Percentiles rank a stretch among this genome's conserved stretches.
These are phyloP conservation scores for Nepenthes mirabilis DNA, from an alignment of 148 eudicot genomes.

Conservation along the genomic window DNA sequence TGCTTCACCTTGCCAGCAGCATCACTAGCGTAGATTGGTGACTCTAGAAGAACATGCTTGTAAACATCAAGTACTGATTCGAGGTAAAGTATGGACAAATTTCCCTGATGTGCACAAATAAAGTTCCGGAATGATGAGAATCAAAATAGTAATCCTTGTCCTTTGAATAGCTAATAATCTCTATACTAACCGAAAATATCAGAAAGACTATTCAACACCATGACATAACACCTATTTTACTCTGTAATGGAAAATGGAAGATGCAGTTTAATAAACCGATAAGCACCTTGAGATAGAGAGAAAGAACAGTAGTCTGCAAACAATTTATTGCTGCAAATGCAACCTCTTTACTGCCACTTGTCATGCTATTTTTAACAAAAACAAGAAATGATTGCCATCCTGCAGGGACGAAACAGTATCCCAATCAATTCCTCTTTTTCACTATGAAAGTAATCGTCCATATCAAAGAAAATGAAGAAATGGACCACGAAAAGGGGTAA, in stretches of 20 bases:
- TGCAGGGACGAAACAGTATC: constrained; percentile 16
- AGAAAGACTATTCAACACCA: neutral
- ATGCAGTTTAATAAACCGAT: neutral
- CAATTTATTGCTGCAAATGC: constrained; percentile 89
- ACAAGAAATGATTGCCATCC: constrained; percentile 89
- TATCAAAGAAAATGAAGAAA: neutral
- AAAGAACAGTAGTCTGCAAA: constrained; percentile 72
- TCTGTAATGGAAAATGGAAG: neutral
- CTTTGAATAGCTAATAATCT: neutral
- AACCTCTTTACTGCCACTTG: constrained; percentile 88
- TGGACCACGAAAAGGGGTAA: neutral
- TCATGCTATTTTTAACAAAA: constrained; percentile 59
- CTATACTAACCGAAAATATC: neutral
- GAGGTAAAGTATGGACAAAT: constrained; percentile 70
- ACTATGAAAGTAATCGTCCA: neutral
- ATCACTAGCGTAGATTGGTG: constrained; percentile 27
- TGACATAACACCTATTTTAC: neutral
- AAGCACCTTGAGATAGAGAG: constrained; percentile 81
- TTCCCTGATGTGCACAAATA: constrained; percentile 46
- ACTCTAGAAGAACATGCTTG: constrained; percentile 53
- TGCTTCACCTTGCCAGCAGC: constrained; percentile 72
- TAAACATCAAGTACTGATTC: constrained; percentile 78
- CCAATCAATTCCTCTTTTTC: constrained; percentile 3
- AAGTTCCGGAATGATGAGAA: constrained; percentile 10
- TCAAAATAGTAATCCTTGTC: neutral